A percentile compares a stretch with the other conserved stretches of the same genome.
These are phyloP conservation scores for Parastagonospora avenae DNA, from an alignment of 2,329 filamentous ascomycete species.

Conservation along the genomic window DNA sequence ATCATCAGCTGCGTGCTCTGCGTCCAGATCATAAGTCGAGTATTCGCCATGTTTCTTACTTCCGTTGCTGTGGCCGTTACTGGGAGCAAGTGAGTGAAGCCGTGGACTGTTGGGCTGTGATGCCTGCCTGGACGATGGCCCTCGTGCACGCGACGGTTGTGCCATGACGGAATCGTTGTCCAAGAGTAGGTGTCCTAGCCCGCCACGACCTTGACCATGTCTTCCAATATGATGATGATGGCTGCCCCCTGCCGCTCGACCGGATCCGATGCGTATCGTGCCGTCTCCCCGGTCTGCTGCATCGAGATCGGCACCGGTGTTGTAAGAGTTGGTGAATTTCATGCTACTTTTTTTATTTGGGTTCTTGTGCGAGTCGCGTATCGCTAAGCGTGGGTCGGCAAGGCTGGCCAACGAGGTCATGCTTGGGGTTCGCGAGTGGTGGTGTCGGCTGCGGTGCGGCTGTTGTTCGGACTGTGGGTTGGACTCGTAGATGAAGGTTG, in stretches of 20 bases:
- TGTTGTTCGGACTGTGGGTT: conserved; percentile 71
- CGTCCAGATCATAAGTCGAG: conserved; percentile 80
- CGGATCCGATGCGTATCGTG: conserved; percentile 48
- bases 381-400: conserved; percentile 60
- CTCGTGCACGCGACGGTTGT: conserved; percentile 68
- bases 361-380: conserved; percentile 66
- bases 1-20: conserved; percentile 78
- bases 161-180: conserved; percentile 67
- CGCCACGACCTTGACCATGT: conserved; percentile 73
- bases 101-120: conserved; percentile 71
- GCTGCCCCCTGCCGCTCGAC: conserved; percentile 62
- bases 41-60: conserved; percentile 65
- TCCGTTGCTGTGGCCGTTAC: conserved; percentile 40
- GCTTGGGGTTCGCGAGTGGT: conserved; percentile 87
- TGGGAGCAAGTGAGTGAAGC: conserved; percentile 54
- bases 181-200: conserved; percentile 70
- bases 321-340: conserved; percentile 86
- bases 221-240: conserved; percentile 83
- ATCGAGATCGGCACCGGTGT: conserved; percentile 59
- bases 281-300: conserved; percentile 46
- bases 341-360: conserved; percentile 85
- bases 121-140: conserved; percentile 64
- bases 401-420: conserved; percentile 80
- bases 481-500: conserved; percentile 98
- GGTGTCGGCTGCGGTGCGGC: conserved; percentile 73